Evolutionary conservation across 768 basidiomycete species (phyloP).

Genomic region (Suillus lakei): DNA sequence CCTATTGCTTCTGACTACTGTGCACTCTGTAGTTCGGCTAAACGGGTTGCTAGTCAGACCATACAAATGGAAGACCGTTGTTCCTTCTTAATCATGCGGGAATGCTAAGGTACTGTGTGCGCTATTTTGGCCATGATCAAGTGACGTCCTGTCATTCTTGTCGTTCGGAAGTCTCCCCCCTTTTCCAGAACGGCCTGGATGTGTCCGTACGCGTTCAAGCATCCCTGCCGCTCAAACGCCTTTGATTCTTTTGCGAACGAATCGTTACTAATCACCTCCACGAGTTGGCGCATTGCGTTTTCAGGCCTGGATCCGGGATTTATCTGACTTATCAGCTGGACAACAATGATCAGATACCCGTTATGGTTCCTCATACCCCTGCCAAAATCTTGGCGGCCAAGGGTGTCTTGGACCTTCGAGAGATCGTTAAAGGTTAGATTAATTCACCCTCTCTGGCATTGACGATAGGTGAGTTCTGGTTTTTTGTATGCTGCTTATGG

Average conservation of each 20-base stretch:
- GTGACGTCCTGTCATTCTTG: background rate
- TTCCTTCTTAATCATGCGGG: background rate
- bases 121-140: background rate
- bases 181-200: background rate
- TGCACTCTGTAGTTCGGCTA: background rate
- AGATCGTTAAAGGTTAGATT: slow-evolving; percentile 9
- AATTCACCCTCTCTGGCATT: slow-evolving; percentile 14
- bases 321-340: slow-evolving; percentile 16
- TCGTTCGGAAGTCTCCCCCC: background rate
- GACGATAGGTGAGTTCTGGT: slow-evolving; percentile 15
- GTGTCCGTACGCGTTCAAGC: background rate
- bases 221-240: background rate
- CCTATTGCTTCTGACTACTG: background rate
- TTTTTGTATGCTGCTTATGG: background rate
- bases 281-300: slow-evolving; percentile 17
- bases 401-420: slow-evolving; percentile 11
- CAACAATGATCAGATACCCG: slow-evolving; percentile 12
- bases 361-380: slow-evolving; percentile 19
- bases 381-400: slow-evolving; percentile 17
- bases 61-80: background rate
- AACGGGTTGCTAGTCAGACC: background rate
- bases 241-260: background rate
- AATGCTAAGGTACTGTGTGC: background rate
- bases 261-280: background rate
- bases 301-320: slow-evolving; percentile 14